phyloP scores from a whole-genome alignment of 352 stramenopile species.

The Phytopythium kandeliae region DNA sequence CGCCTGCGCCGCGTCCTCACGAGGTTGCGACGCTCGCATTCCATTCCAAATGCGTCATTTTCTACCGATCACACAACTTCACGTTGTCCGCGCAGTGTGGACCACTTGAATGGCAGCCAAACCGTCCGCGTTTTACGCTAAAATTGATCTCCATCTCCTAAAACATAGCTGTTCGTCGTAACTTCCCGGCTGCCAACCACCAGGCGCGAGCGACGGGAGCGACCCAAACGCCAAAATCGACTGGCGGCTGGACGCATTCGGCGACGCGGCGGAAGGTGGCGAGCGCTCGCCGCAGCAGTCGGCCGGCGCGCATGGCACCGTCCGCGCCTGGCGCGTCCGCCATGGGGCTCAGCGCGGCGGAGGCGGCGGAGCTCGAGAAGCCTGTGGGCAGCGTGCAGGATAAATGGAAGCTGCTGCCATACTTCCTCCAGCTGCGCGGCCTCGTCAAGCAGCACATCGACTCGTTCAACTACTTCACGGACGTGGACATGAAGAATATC shows the following conservation, averaged over 20 bases:
- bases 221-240: conserved; percentile 4
- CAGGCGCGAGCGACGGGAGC: background rate
- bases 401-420: conserved; percentile 98
- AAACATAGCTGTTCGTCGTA: no score
- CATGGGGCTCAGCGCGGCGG: conserved; percentile 15
- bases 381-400: conserved; percentile 82
- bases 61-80: no score
- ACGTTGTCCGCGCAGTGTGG: no score
- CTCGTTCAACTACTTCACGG: conserved; percentile 99
- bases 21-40: no score
- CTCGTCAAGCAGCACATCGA: conserved; percentile 99
- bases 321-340: conserved; percentile 3
- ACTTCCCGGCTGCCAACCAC: no score
- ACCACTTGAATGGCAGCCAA: no score
- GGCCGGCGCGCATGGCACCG: conserved; percentile 20
- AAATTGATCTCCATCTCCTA: no score
- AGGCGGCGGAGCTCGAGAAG: conserved; percentile 59
- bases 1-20: no score
- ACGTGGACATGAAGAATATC: conserved; percentile 98
- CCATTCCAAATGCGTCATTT: no score
- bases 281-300: background rate
- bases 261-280: background rate
- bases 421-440: conserved; percentile 94
- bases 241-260: background rate
- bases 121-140: no score